Base-by-base conservation (phyloP, 1,284 basidiomycete genomes). In the Pseudozyma tsukubaensis region DNA sequence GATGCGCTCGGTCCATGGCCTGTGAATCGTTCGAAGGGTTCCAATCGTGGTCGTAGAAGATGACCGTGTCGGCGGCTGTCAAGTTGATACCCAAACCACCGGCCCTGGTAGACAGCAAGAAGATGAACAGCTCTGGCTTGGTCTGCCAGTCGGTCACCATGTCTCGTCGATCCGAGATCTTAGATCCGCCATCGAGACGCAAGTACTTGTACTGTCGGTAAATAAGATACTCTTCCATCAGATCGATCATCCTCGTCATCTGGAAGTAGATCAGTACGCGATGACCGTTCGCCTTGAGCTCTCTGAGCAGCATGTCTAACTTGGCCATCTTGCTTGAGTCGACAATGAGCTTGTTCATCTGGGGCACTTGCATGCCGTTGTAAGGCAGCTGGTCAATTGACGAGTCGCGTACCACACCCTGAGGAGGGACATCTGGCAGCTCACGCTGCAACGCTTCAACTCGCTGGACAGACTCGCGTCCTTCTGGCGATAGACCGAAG, bases 101-200 rank as follows among this genome's bases (percentile, higher is more conserved):
- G 21, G 97, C 97, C 62, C 95, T 90, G 0, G 97, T 99, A 84
- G 94, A 97, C 43, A 99, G 89, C 74, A 98, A 88, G 29, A 69
- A 56, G 58, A 68, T 68, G 66, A 74, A 45, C 34, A 76, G 42
- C 52, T 86, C 89, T 70, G 74, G 94, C 93, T 93, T 91, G 50
- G 94, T 97, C 86, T 99, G 97, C 97, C 97, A 99, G 84, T 97
- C 94, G 79, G 94, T 95, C 40, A 99, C 97, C 96, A 99, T 98
- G 86, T 99, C 97, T 70, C 97, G 89, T 80, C 97, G 89, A 83
- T 99, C 97, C 78, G 96, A 94, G 59, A 99, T 89, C 81, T 97
- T 94, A 29, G 94, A 96, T 1, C 92, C 92, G 50, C 97, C 97
- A 86, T 99, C 97, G 48, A 99, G 87, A 42, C 97, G 90, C 34